phyloP scores from a whole-genome alignment of 805 yeast genomes.

The Candida bentonensis region DNA sequence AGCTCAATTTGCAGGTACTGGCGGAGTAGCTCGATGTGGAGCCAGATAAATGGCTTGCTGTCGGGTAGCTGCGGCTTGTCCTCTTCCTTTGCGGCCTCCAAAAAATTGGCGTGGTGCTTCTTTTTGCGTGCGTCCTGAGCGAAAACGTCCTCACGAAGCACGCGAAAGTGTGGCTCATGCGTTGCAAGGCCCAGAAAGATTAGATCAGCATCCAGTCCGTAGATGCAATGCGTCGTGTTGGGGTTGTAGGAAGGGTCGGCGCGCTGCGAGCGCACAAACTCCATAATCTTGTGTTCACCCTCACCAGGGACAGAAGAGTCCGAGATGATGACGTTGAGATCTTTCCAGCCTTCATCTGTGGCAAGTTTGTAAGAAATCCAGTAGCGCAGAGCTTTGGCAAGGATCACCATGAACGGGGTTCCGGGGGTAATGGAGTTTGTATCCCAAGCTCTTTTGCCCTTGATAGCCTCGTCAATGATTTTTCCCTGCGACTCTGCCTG shows the following conservation, averaged over 20 bases:
- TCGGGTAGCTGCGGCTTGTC: conserved; percentile 24
- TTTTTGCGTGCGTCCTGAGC: conserved; percentile 43
- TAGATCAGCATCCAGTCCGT: conserved; percentile 92
- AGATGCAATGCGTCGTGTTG: conserved; percentile 82
- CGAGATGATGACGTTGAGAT: conserved; percentile 58
- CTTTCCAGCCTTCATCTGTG: conserved; percentile 77
- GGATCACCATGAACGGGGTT: conserved; percentile 86
- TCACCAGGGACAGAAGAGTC: conserved; percentile 98
- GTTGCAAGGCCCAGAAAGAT: conserved; percentile 84
- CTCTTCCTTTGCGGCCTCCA: conserved; percentile 23
- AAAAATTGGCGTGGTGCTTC: conserved; percentile 24
- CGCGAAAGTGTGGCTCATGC: conserved; percentile 92
- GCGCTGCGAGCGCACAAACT: conserved; percentile 66
- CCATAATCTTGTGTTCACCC: conserved; percentile 97
- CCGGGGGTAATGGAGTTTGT: conserved; percentile 93
- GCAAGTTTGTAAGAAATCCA: conserved; percentile 80
- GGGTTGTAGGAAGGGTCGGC: conserved; percentile 62
- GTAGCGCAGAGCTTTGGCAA: conserved; percentile 69
- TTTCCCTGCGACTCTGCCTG: conserved; percentile 38
- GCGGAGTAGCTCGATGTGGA: conserved; percentile 73
- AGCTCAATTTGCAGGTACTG: conserved; percentile 82
- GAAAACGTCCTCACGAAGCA: conserved; percentile 91
- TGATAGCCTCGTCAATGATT: conserved; percentile 60
- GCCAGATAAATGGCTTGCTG: conserved; percentile 84
- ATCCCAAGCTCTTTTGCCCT: conserved; percentile 55